These are phyloP conservation scores for Harringtonia aguacate DNA, from an alignment of 2,329 filamentous ascomycete genomes.

Conservation along the genomic window DNA sequence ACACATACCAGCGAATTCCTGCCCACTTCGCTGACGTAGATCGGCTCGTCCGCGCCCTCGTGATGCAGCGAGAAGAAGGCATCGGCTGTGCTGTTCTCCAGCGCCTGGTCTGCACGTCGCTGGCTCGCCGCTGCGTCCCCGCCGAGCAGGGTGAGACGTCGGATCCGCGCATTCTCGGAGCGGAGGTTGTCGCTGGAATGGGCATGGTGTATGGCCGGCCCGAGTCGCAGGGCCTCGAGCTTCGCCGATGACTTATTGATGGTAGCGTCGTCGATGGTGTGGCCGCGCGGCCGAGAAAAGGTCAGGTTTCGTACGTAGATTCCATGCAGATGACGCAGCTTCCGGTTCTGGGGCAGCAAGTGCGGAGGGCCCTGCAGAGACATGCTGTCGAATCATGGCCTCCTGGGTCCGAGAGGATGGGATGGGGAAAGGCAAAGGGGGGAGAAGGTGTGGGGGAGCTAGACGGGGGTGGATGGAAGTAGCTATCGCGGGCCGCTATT, in stretches of 20 bases:
- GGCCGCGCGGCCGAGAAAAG: slow-evolving; percentile 44
- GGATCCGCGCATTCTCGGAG: slow-evolving; percentile 23
- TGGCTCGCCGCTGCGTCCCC: slow-evolving; percentile 43
- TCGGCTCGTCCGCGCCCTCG: slow-evolving; percentile 51
- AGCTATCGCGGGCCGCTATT: no score
- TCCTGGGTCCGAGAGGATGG: slow-evolving; percentile 3
- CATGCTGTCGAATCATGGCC: slow-evolving; percentile 15
- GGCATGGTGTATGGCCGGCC: slow-evolving; percentile 40
- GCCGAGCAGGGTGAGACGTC: slow-evolving; percentile 38
- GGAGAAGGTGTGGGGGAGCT: neutral
- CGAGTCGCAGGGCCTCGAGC: slow-evolving; percentile 38
- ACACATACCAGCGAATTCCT: slow-evolving; percentile 56
- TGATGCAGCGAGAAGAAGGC: slow-evolving; percentile 81
- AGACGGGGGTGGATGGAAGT: no score
- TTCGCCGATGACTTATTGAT: slow-evolving; percentile 62
- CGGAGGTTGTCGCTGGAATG: slow-evolving; percentile 43
- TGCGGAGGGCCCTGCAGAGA: slow-evolving; percentile 30
- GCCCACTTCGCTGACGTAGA: slow-evolving; percentile 83
- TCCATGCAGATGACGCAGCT: slow-evolving; percentile 76
- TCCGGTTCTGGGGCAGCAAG: slow-evolving; percentile 66
- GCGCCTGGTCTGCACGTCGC: slow-evolving; percentile 63
- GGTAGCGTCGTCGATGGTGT: slow-evolving; percentile 68
- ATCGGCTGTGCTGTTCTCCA: slow-evolving; percentile 66
- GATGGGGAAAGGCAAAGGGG: neutral
- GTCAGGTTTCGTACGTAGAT: slow-evolving; percentile 80